Evolutionary conservation across 176 grass and related monocot genomes (phyloP).

Genomic region (Stipa capillata): DNA sequence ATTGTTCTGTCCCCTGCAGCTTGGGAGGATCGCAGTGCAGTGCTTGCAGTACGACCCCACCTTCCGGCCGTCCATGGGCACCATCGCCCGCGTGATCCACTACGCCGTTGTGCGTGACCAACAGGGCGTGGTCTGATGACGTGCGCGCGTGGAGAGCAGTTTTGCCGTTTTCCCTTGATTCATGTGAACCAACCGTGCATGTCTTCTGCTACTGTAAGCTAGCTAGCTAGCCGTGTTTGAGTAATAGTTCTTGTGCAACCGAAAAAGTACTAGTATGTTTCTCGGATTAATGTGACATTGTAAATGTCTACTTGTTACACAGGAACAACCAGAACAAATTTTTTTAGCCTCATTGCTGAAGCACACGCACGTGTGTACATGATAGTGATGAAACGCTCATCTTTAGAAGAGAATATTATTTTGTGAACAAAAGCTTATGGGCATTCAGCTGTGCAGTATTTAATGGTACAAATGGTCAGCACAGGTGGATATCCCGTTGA

Average conservation of each 20-base stretch:
- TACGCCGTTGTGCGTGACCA: slow-evolving; percentile 44
- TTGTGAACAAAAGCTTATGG: not conserved
- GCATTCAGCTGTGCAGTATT: not conserved
- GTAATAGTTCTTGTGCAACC: not conserved
- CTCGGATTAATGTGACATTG: not conserved
- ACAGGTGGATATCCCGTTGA: not conserved
- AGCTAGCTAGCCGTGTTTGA: not conserved
- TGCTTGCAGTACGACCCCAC: slow-evolving; percentile 40
- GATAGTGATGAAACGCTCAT: not conserved
- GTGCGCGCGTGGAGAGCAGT: not conserved
- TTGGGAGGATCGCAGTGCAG: slow-evolving; percentile 44
- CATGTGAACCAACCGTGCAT: not conserved
- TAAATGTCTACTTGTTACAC: not conserved
- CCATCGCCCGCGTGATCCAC: slow-evolving; percentile 41
- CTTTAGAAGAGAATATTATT: not conserved
- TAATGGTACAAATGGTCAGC: not conserved
- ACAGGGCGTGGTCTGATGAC: slow-evolving; percentile 36
- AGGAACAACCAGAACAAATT: not conserved
- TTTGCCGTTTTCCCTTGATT: not conserved
- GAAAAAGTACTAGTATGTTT: no score
- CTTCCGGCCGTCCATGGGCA: slow-evolving; percentile 46
- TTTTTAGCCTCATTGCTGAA: not conserved
- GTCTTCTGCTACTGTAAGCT: not conserved
- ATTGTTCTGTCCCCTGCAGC: slow-evolving; percentile 29
- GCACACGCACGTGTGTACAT: not conserved